Conservation (phyloP, 495 filamentous ascomycete genomes). For the Podospora appendiculata region DNA sequence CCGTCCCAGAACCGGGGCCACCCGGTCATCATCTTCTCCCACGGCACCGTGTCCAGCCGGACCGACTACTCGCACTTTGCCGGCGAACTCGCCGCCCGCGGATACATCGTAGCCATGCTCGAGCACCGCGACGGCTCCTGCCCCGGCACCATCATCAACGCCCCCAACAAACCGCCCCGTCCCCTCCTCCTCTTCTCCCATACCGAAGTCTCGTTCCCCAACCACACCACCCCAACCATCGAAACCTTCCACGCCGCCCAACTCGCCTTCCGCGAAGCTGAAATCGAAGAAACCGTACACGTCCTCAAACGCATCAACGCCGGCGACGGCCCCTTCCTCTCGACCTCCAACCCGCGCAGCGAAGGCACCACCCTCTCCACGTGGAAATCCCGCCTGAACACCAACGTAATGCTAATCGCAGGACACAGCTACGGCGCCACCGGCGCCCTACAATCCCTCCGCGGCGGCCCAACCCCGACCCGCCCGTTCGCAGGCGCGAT, state of each 20-base stretch:
- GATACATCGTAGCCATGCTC: conserved; percentile 42
- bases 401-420: conserved; percentile 33
- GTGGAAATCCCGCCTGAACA: conserved; percentile 30
- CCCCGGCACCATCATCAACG: conserved; percentile 36
- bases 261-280: conserved; percentile 44
- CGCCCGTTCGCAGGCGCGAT: conserved; percentile 36
- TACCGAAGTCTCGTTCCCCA: conserved; percentile 17
- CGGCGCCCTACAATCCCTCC: conserved; percentile 39
- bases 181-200: conserved; percentile 21
- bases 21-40: conserved; percentile 45
- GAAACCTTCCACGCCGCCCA: conserved; percentile 38
- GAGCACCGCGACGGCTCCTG: conserved; percentile 49
- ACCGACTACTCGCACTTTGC: conserved; percentile 47
- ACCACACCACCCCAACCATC: conserved; percentile 12
- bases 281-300: conserved; percentile 41
- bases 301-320: conserved; percentile 36
- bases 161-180: conserved; percentile 10
- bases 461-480: conserved; percentile 23
- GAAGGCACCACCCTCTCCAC: conserved; percentile 20
- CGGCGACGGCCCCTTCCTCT: conserved; percentile 29
- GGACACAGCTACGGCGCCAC: conserved; percentile 51
- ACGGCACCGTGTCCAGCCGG: conserved; percentile 43
- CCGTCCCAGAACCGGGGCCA: conserved; percentile 12
- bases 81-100: conserved; percentile 45
- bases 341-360: conserved; percentile 22